These are phyloP conservation scores for Wickerhamomyces kurtzmanii DNA, from an alignment of 805 yeast genomes.

Conservation along the genomic window DNA sequence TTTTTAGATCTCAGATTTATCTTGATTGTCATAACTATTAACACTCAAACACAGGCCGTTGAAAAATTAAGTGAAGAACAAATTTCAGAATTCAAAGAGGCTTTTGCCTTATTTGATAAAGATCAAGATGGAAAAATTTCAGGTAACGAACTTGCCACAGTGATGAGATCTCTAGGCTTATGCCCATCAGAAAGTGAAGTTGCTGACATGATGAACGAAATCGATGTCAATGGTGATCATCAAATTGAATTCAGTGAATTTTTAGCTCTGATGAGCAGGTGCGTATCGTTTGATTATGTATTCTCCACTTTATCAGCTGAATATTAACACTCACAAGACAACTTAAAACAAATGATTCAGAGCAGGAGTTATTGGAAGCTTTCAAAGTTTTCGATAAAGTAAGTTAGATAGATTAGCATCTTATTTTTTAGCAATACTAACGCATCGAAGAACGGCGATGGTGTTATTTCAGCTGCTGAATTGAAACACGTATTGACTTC, in stretches of 20 bases:
- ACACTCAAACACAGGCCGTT: constrained; percentile 24
- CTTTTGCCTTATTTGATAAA: constrained; percentile 93
- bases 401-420: background rate
- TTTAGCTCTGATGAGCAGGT: constrained; percentile 61
- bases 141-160: constrained; percentile 92
- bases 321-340: constrained; percentile 46
- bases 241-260: constrained; percentile 76
- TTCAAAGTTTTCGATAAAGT: constrained; percentile 90
- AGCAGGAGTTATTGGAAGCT: constrained; percentile 95
- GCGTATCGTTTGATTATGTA: too few relatives aligned
- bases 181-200: constrained; percentile 95
- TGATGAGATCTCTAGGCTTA: constrained; percentile 98
- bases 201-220: constrained; percentile 95
- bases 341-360: constrained; percentile 93
- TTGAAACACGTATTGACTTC: constrained; percentile 94
- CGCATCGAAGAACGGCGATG: constrained; percentile 76
- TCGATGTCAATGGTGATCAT: constrained; percentile 92
- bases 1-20: too few relatives aligned
- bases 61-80: constrained; percentile 93
- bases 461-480: constrained; percentile 93
- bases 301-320: constrained; percentile 13
- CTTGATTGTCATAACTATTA: constrained; percentile 17
- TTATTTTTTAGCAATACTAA: too few relatives aligned
- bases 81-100: constrained; percentile 95
- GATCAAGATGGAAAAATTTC: constrained; percentile 96